phyloP scores from a whole-genome alignment of 352 stramenopile species.

The Phytopythium montanum region DNA sequence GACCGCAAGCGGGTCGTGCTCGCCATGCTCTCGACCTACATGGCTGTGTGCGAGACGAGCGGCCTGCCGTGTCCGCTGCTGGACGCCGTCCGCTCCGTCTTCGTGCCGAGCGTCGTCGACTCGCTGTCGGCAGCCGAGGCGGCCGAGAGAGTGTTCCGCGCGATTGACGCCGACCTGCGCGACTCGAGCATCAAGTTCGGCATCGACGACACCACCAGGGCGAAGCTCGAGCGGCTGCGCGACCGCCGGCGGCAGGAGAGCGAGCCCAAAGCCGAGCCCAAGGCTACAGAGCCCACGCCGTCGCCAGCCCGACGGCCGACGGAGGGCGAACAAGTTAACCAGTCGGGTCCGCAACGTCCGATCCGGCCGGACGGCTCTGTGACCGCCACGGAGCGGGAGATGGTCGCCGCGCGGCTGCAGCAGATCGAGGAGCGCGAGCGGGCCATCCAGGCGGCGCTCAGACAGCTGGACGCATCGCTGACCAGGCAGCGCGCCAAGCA shows the following conservation, averaged over 20 bases:
- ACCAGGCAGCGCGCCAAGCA: conserved; percentile 5
- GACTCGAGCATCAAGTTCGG: conserved; percentile 26
- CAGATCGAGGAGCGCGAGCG: conserved; percentile 21
- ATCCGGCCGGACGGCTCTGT: background rate
- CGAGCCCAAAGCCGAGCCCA: background rate
- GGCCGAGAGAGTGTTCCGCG: conserved; percentile 20
- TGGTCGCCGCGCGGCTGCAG: conserved; percentile 10
- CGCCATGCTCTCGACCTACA: conserved; percentile 28
- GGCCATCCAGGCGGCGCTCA: conserved; percentile 13
- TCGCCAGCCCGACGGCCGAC: too few species aligned
- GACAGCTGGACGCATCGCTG: conserved; percentile 17
- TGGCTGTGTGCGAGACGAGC: conserved; percentile 23
- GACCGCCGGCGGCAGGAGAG: conserved; percentile 9
- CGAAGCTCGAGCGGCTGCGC: conserved; percentile 20
- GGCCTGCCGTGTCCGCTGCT: conserved; percentile 19
- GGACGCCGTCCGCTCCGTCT: conserved; percentile 20
- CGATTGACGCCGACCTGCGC: conserved; percentile 20
- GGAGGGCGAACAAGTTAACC: background rate
- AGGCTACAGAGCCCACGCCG: background rate
- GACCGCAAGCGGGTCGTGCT: conserved; percentile 28
- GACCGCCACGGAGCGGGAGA: background rate
- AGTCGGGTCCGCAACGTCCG: background rate
- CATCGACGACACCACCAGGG: conserved; percentile 16
- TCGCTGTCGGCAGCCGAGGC: conserved; percentile 7
- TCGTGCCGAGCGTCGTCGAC: conserved; percentile 2